Evolutionary conservation across 1,284 basidiomycete species (phyloP).

Genomic region (Heterobasidion parviporum): DNA sequence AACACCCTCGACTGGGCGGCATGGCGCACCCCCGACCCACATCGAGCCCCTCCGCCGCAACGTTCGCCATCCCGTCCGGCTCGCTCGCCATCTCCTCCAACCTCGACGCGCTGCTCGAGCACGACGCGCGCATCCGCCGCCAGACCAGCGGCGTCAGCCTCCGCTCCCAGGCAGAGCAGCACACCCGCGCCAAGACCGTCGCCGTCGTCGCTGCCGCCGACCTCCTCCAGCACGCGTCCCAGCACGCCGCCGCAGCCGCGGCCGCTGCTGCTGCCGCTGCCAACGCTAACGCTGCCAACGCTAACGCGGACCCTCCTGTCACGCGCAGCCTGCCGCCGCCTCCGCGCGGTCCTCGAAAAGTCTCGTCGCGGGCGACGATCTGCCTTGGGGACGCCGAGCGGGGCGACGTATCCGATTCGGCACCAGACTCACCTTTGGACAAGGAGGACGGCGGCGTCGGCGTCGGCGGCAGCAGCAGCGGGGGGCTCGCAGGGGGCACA

Average conservation of each 20-base stretch:
- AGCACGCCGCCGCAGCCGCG: slow-evolving; percentile 31
- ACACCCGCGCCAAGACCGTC: background rate
- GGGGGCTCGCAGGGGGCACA: background rate
- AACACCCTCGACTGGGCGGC: too few relatives aligned
- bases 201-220: background rate
- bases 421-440: too few relatives aligned
- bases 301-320: background rate
- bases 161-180: background rate
- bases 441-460: too few relatives aligned
- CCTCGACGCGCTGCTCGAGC: slow-evolving; percentile 52
- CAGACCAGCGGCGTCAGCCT: background rate
- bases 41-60: background rate
- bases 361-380: background rate
- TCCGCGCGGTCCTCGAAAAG: slow-evolving; percentile 14
- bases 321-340: slow-evolving; percentile 27
- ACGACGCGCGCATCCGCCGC: slow-evolving; percentile 35
- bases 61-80: background rate
- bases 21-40: background rate
- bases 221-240: background rate
- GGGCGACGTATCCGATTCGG: too few relatives aligned
- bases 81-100: slow-evolving; percentile 47
- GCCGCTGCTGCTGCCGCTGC: background rate
- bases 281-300: too few relatives aligned
- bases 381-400: background rate
- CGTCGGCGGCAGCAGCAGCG: too few relatives aligned